These are phyloP conservation scores for Leccinum fuscescens DNA, from an alignment of 1,284 basidiomycete species.

Conservation along the genomic window DNA sequence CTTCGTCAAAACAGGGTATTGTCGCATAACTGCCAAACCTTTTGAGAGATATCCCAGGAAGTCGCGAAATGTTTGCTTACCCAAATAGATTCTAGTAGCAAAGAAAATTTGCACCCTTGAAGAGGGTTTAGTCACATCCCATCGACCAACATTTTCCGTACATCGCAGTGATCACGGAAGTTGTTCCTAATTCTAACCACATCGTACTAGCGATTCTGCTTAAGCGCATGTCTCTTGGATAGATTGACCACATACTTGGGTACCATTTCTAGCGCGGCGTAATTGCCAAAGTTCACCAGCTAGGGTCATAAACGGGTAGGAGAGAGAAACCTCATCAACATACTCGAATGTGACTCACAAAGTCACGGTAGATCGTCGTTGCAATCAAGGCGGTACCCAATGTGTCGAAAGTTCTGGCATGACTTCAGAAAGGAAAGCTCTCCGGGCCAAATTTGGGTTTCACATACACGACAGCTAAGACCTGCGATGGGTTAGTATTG, in stretches of 20 bases:
- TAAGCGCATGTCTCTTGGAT: neutral
- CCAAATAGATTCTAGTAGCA: slow-evolving; percentile 7
- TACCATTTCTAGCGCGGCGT: neutral
- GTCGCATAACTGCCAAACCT: slow-evolving; percentile 5
- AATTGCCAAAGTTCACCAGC: slow-evolving; percentile 7
- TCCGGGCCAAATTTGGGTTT: neutral
- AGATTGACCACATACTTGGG: neutral
- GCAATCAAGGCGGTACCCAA: slow-evolving; percentile 3
- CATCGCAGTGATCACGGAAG: slow-evolving; percentile 2
- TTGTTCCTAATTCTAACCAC: slow-evolving; percentile 6
- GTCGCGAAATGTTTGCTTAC: slow-evolving; percentile 1
- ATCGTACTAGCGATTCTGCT: neutral
- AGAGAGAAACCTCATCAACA: neutral
- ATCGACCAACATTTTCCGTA: neutral
- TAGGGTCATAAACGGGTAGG: neutral
- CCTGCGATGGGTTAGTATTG: neutral
- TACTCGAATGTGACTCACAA: neutral
- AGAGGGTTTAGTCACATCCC: neutral
- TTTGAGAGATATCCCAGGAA: neutral
- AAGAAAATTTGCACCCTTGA: slow-evolving; percentile 10
- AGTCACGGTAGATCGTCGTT: slow-evolving; percentile 1
- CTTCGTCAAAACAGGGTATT: slow-evolving; percentile 7
- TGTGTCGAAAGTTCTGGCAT: slow-evolving; percentile 1
- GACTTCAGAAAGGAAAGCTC: neutral
- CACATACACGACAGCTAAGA: slow-evolving; percentile 4